Evolutionary conservation across 306 rosid species (phyloP).

Genomic region (Hylodesmum podocarpum): DNA sequence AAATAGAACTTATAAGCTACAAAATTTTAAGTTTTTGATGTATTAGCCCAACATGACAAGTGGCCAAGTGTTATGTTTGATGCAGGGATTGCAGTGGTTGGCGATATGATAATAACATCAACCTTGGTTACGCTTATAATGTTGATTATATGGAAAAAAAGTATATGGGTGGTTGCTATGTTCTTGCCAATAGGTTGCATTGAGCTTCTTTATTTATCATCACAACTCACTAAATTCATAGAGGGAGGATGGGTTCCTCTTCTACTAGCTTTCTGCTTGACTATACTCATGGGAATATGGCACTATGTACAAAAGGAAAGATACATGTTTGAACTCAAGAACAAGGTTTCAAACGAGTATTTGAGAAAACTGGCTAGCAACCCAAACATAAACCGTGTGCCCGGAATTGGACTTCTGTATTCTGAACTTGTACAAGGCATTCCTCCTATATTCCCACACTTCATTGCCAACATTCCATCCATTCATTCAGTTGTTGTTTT

Average conservation of each 20-base stretch:
- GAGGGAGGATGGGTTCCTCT: constrained; percentile 80
- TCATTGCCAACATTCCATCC: constrained; percentile 57
- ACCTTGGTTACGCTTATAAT: constrained; percentile 57
- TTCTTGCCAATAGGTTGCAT: constrained; percentile 43
- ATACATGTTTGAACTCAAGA: constrained; percentile 62
- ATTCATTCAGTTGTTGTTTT: constrained; percentile 69
- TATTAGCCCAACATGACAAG: background rate
- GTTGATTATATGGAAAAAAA: constrained; percentile 77
- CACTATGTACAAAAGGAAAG: constrained; percentile 71
- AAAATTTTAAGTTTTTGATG: too few species aligned
- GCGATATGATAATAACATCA: constrained; percentile 75
- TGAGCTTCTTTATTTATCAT: constrained; percentile 48
- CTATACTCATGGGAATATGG: constrained; percentile 65
- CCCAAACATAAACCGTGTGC: constrained; percentile 52
- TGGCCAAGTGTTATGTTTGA: background rate
- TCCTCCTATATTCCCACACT: constrained; percentile 79
- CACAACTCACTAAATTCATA: constrained; percentile 62
- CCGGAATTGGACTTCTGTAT: constrained; percentile 68
- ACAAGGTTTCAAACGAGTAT: constrained; percentile 64
- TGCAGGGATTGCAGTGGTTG: constrained; percentile 74
- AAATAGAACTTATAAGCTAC: too few species aligned
- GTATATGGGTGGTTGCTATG: constrained; percentile 48
- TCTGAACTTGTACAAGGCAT: constrained; percentile 85
- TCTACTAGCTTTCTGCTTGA: constrained; percentile 42
- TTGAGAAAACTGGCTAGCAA: constrained; percentile 39